Percentiles rank a stretch among this genome's conserved stretches.
phyloP scores from a whole-genome alignment of 805 yeast genomes.

The Sugiyamaella valdiviana region DNA sequence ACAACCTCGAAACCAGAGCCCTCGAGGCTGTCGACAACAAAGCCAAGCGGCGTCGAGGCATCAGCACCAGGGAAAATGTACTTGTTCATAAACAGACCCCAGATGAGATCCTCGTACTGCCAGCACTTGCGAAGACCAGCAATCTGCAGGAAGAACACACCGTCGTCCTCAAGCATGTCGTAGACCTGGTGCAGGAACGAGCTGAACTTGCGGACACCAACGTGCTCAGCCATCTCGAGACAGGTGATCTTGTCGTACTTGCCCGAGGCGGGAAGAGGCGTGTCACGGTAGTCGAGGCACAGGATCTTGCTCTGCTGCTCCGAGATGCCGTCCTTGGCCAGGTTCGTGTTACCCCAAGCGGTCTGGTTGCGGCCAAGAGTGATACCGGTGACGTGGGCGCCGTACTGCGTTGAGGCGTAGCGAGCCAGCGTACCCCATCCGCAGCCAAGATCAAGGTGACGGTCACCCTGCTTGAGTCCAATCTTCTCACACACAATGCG shows the following conservation, averaged over 20 bases:
- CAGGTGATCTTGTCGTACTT: constrained; percentile 82
- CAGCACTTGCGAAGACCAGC: constrained; percentile 87
- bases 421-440: constrained; percentile 96
- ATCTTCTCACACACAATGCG: constrained; percentile 84
- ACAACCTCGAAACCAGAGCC: constrained; percentile 82
- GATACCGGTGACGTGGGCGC: constrained; percentile 82
- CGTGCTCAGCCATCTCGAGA: constrained; percentile 95
- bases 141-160: constrained; percentile 77
- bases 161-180: constrained; percentile 88
- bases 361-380: constrained; percentile 90
- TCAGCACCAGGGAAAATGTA: constrained; percentile 97
- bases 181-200: constrained; percentile 72
- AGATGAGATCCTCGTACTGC: constrained; percentile 90
- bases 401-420: constrained; percentile 72
- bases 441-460: constrained; percentile 79
- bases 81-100: constrained; percentile 96
- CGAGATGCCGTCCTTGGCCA: constrained; percentile 61
- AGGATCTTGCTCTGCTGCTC: constrained; percentile 66
- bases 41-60: constrained; percentile 89
- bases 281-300: constrained; percentile 85
- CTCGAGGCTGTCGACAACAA: constrained; percentile 70
- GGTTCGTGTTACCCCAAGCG: constrained; percentile 72
- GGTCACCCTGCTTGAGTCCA: constrained; percentile 64
- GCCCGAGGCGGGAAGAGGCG: constrained; percentile 60
- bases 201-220: constrained; percentile 79